A percentile compares a stretch with the other conserved stretches of the same genome.
Evolutionary conservation across 495 filamentous ascomycete species (phyloP).

Genomic region (Jackrogersella minutella): DNA sequence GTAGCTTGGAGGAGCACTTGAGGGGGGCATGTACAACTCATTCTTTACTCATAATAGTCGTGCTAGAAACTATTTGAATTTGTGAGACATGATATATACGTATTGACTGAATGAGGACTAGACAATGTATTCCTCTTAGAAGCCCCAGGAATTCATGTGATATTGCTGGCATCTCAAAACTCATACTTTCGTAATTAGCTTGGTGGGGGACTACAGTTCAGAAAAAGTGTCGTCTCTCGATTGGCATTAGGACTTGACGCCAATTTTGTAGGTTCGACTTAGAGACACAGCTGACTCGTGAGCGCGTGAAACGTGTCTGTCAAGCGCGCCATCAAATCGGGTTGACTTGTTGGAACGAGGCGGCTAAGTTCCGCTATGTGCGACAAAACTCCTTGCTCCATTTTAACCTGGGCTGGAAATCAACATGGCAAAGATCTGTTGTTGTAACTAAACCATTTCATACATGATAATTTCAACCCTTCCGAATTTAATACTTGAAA

Average conservation of each 20-base stretch:
- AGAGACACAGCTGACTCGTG: background rate
- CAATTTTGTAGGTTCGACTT: background rate
- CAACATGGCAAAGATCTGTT: no score
- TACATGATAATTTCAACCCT: no score
- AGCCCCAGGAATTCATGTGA: background rate
- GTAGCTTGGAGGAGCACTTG: no score
- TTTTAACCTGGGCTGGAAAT: background rate
- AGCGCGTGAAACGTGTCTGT: conserved; percentile 7
- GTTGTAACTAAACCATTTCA: no score
- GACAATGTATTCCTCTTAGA: no score
- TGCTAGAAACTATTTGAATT: no score
- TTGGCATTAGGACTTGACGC: background rate
- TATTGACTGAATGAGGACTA: no score
- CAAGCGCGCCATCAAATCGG: background rate
- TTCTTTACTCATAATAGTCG: no score
- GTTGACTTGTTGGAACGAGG: background rate
- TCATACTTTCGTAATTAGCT: background rate
- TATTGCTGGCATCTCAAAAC: background rate
- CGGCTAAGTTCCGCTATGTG: background rate
- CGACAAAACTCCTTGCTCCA: background rate
- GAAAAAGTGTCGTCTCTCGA: background rate
- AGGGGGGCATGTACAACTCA: no score
- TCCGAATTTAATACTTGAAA: no score
- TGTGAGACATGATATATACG: no score
- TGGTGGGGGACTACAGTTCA: background rate